A percentile compares a stretch with the other conserved stretches of the same genome.
Evolutionary conservation across 164 flowering plant species (phyloP).

Genomic region (Chimonanthus salicifolius): DNA sequence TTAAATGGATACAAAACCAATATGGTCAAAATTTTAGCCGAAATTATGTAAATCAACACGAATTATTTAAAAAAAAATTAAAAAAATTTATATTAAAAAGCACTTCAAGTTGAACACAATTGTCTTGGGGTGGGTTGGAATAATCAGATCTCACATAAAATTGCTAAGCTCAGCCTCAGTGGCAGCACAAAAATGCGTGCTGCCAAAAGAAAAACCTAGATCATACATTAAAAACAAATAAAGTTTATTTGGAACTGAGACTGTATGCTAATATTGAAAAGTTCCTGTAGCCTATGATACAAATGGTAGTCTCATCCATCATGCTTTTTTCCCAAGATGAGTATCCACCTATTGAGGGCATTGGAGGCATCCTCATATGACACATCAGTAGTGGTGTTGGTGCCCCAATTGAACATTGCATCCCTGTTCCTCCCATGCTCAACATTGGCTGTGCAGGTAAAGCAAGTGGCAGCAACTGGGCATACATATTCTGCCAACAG

Average conservation of each 20-base stretch:
- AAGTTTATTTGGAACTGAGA: not conserved
- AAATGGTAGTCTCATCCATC: not conserved
- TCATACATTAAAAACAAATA: not conserved
- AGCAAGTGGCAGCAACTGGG: constrained; percentile 95
- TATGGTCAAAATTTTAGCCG: too few species aligned
- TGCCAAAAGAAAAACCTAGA: constrained; percentile 2
- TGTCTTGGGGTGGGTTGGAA: too few species aligned
- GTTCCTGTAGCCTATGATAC: not conserved
- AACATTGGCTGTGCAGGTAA: constrained; percentile 96
- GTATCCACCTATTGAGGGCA: constrained; percentile 53
- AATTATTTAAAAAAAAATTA: too few species aligned
- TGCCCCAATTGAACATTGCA: constrained; percentile 39
- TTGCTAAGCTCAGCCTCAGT: constrained; percentile 1
- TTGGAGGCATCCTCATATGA: constrained; percentile 83
- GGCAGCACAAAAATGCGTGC: constrained; percentile 4
- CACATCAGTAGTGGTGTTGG: constrained; percentile 72
- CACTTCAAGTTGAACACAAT: too few species aligned
- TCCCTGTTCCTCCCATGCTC: constrained; percentile 40
- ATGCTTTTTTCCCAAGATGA: constrained; percentile 12
- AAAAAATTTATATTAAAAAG: too few species aligned
- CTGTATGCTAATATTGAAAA: not conserved
- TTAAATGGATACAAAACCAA: too few species aligned
- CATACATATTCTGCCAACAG: constrained; percentile 90
- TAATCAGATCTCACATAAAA: not conserved
- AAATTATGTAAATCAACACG: too few species aligned